These are phyloP conservation scores for Trametes hirsuta DNA, from an alignment of 1,284 basidiomycete genomes.

Conservation along the genomic window DNA sequence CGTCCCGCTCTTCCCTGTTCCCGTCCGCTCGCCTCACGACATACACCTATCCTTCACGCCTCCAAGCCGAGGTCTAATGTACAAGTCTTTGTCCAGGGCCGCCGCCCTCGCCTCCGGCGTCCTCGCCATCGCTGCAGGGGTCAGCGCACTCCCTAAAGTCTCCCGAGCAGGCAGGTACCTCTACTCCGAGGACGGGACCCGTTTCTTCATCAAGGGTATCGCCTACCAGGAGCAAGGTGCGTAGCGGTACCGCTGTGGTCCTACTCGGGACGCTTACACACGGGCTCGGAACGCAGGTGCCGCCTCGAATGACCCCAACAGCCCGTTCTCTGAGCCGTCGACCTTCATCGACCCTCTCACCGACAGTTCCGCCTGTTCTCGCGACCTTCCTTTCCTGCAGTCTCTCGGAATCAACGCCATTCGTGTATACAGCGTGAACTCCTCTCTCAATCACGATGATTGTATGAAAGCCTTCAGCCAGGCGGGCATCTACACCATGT, in stretches of 20 bases:
- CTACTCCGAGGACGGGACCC: conserved; percentile 68
- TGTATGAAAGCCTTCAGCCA: conserved; percentile 82
- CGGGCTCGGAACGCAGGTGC: conserved; percentile 24
- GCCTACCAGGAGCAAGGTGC: conserved; percentile 88
- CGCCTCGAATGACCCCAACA: conserved; percentile 48
- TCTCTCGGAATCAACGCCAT: conserved; percentile 74
- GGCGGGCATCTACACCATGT: conserved; percentile 91
- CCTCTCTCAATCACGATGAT: conserved; percentile 79
- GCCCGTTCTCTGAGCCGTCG: conserved; percentile 80
- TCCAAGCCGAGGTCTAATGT: conserved; percentile 28
- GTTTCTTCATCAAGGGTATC: conserved; percentile 92
- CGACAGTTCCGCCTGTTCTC: conserved; percentile 66
- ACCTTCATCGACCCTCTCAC: conserved; percentile 80
- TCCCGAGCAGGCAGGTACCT: conserved; percentile 77
- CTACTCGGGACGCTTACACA: background rate
- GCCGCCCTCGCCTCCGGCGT: conserved; percentile 30
- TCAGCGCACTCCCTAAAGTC: conserved; percentile 60
- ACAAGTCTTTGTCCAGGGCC: conserved; percentile 23
- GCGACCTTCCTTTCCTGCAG: conserved; percentile 81
- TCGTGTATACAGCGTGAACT: conserved; percentile 86
- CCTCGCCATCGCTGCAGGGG: conserved; percentile 41
- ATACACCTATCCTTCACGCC: conserved; percentile 17
- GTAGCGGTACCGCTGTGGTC: conserved; percentile 19
- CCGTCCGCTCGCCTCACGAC: conserved; percentile 4
- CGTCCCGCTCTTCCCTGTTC: conserved; percentile 3